A percentile compares a stretch with the other conserved stretches of the same genome.
Evolutionary conservation across 2,329 filamentous ascomycete genomes (phyloP).

Genomic region (Aureobasidium uvarum): DNA sequence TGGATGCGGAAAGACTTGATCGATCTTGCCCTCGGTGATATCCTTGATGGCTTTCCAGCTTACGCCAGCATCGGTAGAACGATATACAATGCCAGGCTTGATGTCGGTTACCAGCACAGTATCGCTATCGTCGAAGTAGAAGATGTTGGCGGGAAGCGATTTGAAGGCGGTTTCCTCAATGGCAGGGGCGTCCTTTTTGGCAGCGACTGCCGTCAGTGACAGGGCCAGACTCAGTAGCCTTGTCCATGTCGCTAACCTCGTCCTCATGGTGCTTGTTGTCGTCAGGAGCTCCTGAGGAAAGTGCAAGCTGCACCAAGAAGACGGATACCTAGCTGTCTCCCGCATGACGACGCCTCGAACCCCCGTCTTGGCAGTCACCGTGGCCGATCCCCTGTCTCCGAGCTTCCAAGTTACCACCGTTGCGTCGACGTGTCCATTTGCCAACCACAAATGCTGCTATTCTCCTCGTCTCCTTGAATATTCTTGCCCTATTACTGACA

Average conservation of each 20-base stretch:
- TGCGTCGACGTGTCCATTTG: neutral
- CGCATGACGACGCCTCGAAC: conserved; percentile 23
- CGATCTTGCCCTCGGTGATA: conserved; percentile 62
- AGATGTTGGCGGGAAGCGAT: conserved; percentile 64
- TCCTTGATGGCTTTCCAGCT: conserved; percentile 67
- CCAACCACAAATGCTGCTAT: neutral
- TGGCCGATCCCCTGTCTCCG: neutral
- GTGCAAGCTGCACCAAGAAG: neutral
- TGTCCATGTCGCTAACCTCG: conserved; percentile 15
- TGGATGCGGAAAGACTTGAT: conserved; percentile 70
- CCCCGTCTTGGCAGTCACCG: conserved; percentile 6
- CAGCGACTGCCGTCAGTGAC: conserved; percentile 27
- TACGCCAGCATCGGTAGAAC: conserved; percentile 76
- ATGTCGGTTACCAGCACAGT: conserved; percentile 72
- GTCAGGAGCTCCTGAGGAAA: neutral
- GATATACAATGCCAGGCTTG: conserved; percentile 64
- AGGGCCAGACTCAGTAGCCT: conserved; percentile 21
- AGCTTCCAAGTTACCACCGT: neutral
- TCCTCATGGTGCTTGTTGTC: conserved; percentile 22
- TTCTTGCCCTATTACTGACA: too few relatives aligned
- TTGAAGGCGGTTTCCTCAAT: conserved; percentile 66
- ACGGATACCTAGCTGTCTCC: neutral
- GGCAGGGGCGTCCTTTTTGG: conserved; percentile 51
- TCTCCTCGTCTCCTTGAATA: neutral
- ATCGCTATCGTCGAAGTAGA: conserved; percentile 91